A percentile compares a stretch with the other conserved stretches of the same genome.
phyloP scores from a whole-genome alignment of 371 early-diverging fungal genomes.

The Mortierella sp. region DNA sequence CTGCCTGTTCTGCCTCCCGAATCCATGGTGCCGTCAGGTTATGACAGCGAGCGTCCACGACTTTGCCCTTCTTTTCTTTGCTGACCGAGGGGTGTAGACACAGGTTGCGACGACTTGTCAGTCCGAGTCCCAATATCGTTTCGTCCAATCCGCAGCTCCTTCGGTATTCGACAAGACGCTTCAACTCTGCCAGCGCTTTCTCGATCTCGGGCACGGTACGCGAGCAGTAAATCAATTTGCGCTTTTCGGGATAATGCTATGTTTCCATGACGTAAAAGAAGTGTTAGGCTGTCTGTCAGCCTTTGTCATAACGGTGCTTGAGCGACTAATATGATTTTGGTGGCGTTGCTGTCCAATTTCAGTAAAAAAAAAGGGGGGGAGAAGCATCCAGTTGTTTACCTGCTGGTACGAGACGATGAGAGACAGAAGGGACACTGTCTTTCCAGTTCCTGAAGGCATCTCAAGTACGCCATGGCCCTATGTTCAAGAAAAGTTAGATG shows the following conservation, averaged over 20 bases:
- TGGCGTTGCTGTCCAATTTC: slow-evolving; percentile 39
- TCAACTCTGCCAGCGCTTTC: slow-evolving; percentile 97
- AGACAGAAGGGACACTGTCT: slow-evolving; percentile 97
- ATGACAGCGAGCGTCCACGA: slow-evolving; percentile 93
- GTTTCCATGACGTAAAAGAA: neutral
- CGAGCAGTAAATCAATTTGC: slow-evolving; percentile 99
- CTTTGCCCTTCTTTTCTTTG: slow-evolving; percentile 87
- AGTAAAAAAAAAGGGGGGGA: neutral
- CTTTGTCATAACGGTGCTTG: neutral
- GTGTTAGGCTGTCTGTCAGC: neutral
- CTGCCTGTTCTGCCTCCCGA: slow-evolving; percentile 74
- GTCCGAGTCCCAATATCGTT: slow-evolving; percentile 94
- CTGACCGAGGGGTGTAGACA: slow-evolving; percentile 94
- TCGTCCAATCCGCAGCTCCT: slow-evolving; percentile 75
- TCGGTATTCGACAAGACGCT: slow-evolving; percentile 93
- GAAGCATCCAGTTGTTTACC: slow-evolving; percentile 55
- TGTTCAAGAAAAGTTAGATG: neutral
- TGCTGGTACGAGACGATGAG: slow-evolving; percentile 98
- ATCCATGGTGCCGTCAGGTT: slow-evolving; percentile 97
- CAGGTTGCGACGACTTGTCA: slow-evolving; percentile 96
- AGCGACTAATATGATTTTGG: slow-evolving; percentile 25
- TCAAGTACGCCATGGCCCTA: slow-evolving; percentile 98
- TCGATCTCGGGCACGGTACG: slow-evolving; percentile 99
- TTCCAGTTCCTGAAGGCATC: slow-evolving; percentile 99
- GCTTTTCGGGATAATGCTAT: slow-evolving; percentile 86